Evolutionary conservation across 2,329 filamentous ascomycete species (phyloP).

Genomic region (Cladophialophora yegresii): DNA sequence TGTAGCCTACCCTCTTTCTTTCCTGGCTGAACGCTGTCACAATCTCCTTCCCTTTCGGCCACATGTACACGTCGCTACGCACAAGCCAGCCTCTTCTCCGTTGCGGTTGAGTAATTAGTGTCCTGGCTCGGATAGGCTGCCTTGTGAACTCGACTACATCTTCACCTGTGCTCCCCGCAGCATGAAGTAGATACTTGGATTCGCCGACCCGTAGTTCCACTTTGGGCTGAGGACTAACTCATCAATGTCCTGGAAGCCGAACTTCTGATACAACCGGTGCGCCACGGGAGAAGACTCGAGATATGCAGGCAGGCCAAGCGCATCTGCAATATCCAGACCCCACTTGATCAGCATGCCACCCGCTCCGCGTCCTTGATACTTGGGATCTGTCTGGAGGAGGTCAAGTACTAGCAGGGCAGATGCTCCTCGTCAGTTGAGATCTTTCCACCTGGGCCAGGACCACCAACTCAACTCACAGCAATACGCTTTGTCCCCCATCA

Average conservation of each 20-base stretch:
- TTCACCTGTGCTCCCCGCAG: slow-evolving; percentile 11
- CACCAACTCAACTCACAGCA: slow-evolving; percentile 46
- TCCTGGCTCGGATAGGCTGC: not conserved
- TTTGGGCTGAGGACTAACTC: slow-evolving; percentile 17
- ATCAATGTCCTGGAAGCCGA: slow-evolving; percentile 45
- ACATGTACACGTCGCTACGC: not conserved
- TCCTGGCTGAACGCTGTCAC: not conserved
- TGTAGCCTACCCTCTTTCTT: not conserved
- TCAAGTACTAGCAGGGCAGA: slow-evolving; percentile 53
- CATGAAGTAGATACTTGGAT: slow-evolving; percentile 23
- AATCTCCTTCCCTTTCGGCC: not conserved
- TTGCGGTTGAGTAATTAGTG: not conserved
- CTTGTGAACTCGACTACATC: not conserved
- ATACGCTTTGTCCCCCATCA: slow-evolving; percentile 46
- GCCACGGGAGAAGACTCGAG: slow-evolving; percentile 52
- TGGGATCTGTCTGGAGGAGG: slow-evolving; percentile 42
- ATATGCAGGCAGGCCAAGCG: slow-evolving; percentile 49
- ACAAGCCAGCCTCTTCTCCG: not conserved
- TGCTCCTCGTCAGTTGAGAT: slow-evolving; percentile 36
- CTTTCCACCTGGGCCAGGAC: not conserved
- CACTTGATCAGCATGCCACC: slow-evolving; percentile 49
- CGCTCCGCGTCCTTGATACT: slow-evolving; percentile 47
- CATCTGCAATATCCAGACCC: slow-evolving; percentile 41
- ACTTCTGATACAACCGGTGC: slow-evolving; percentile 49
- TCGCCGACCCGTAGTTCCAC: slow-evolving; percentile 18